Base-by-base conservation (phyloP, 23 red algal species). In the Gracilaria gracilis region DNA sequence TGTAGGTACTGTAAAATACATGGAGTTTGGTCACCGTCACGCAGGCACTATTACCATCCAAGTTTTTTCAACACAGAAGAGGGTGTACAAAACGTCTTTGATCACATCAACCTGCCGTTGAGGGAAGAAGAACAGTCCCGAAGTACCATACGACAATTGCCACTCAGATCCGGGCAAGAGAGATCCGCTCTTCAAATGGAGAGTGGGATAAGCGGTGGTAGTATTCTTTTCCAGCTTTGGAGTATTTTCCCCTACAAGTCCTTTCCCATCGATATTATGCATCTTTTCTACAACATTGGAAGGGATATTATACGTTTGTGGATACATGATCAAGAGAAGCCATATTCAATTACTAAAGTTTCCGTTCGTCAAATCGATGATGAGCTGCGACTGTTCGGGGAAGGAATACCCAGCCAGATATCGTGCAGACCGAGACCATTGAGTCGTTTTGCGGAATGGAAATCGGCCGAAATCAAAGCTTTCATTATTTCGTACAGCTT, bases 221-320 rank as follows among this genome's bases (percentile, higher is more conserved):
- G 4, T 25, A 70, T 70, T 70, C 65, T 82, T 28, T 61, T 61
- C 2, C 0, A 25, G 17, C 59, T 85, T 31, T 13, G 23, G 12
- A 70, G 15, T 27, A 67, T 71, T 39, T 23, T 69, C 33, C 37
- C 62, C 0, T 69, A 66, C 38, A 36, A 70, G 8, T 85, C 61
- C 13, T 69, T 70, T 67, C 61, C 57, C 20, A 67, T 85, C 29
- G 62, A 85, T 28, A 85, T 40, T 3, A 85, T 85, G 81, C 55
- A 85, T 70, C 34, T 85, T 1, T 58, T 85, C 29, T 66, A 66
- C 8, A 85, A 85, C 39, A 58, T 7, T 47, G 57, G 42, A 6
- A 85, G 70, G 39, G 38, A 54, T 42, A 39, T 66, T 0, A 58
- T 85, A 12, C 57, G 27, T 32, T 44, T 58, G 36, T 69, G 57